phyloP scores from a whole-genome alignment of 305 asterid genomes.

The Ilex paraguariensis region DNA sequence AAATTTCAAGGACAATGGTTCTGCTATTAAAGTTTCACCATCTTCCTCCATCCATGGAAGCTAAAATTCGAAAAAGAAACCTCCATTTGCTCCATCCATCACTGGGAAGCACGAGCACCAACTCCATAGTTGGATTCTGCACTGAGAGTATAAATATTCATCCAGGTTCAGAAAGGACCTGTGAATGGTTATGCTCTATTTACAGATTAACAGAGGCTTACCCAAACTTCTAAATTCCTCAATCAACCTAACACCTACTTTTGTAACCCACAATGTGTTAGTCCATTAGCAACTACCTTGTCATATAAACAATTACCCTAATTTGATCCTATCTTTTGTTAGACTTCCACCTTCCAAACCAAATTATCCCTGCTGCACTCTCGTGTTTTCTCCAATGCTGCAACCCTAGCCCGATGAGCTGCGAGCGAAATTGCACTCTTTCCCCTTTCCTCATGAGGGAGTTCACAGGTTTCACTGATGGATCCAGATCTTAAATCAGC shows the following conservation, averaged over 20 bases:
- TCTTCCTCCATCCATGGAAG: constrained; percentile 26
- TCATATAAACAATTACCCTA: constrained; percentile 25
- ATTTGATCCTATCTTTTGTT: constrained; percentile 8
- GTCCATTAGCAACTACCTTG: constrained; percentile 19
- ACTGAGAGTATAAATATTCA: constrained; percentile 14
- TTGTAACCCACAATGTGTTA: constrained; percentile 16
- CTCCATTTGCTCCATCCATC: constrained; percentile 25
- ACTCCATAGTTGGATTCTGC: constrained; percentile 36
- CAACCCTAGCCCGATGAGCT: constrained; percentile 28
- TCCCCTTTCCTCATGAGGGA: constrained; percentile 57
- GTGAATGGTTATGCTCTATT: constrained; percentile 23
- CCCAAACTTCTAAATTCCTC: constrained; percentile 11
- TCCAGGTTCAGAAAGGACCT: constrained; percentile 11
- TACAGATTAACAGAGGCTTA: constrained; percentile 15
- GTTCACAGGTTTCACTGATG: constrained; percentile 59
- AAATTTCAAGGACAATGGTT: constrained; percentile 16
- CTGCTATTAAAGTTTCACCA: constrained; percentile 43
- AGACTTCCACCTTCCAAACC: constrained; percentile 24
- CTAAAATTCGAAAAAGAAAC: constrained; percentile 13
- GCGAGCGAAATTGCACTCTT: constrained; percentile 30
- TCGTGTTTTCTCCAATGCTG: constrained; percentile 24
- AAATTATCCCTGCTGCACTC: constrained; percentile 14
- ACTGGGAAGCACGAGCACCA: constrained; percentile 34
- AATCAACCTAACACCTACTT: constrained; percentile 17
- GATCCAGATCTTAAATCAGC: constrained; percentile 66